Evolutionary conservation across 192 early-diverging fungal genomes (phyloP).

Genomic region (Linnemannia elongata): DNA sequence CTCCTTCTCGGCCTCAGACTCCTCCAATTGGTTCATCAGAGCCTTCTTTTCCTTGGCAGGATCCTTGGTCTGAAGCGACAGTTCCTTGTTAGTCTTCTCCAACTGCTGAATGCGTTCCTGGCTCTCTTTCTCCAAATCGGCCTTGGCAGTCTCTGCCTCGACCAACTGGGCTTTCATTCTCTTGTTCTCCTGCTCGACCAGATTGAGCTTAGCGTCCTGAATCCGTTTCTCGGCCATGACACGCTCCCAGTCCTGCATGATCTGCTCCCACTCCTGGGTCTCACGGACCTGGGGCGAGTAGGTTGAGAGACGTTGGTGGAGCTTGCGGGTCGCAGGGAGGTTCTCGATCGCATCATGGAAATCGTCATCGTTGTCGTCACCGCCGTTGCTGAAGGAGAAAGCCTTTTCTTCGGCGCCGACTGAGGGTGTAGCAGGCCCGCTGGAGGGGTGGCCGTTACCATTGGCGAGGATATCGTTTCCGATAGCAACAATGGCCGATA

Average conservation of each 20-base stretch:
- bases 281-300: conserved; percentile 53
- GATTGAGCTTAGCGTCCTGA: conserved; percentile 50
- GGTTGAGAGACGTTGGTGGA: conserved; percentile 47
- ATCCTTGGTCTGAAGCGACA: conserved; percentile 37
- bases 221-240: conserved; percentile 58
- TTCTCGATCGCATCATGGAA: conserved; percentile 48
- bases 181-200: conserved; percentile 56
- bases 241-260: conserved; percentile 58
- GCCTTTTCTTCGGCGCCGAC: conserved; percentile 24
- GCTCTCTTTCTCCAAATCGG: conserved; percentile 45
- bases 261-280: conserved; percentile 51
- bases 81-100: conserved; percentile 45
- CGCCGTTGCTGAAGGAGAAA: conserved; percentile 27
- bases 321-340: conserved; percentile 39
- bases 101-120: conserved; percentile 28
- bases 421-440: conserved; percentile 27
- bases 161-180: conserved; percentile 46
- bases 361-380: conserved; percentile 35
- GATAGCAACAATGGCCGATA: conserved; percentile 47
- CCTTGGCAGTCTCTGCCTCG: conserved; percentile 25
- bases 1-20: conserved; percentile 50
- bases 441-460: conserved; percentile 11
- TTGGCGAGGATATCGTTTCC: conserved; percentile 44
- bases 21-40: conserved; percentile 45
- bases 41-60: conserved; percentile 51